A percentile compares a stretch with the other conserved stretches of the same genome.
phyloP scores from a whole-genome alignment of 2,329 filamentous ascomycete species.

The Aspergillus japonicus region DNA sequence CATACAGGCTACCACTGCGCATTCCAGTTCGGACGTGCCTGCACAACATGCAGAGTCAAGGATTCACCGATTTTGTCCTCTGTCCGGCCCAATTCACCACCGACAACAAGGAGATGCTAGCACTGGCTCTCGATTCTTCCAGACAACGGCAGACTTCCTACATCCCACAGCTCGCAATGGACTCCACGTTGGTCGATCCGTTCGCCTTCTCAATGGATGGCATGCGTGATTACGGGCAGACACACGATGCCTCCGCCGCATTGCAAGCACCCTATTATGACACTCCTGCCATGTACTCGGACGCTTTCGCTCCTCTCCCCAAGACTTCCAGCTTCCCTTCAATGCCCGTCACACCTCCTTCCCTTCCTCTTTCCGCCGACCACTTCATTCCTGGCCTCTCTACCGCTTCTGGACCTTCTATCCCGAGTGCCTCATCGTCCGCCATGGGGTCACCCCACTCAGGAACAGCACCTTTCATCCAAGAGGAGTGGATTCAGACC shows the following conservation, averaged over 20 bases:
- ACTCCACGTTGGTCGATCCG: constrained; percentile 32
- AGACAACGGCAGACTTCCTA: constrained; percentile 32
- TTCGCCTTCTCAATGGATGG: constrained; percentile 31
- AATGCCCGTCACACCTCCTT: constrained; percentile 36
- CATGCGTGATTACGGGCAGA: constrained; percentile 24
- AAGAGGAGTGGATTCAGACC: constrained; percentile 58
- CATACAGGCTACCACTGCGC: constrained; percentile 1
- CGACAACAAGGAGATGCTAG: constrained; percentile 29
- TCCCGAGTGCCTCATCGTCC: constrained; percentile 60
- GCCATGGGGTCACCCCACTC: constrained; percentile 67
- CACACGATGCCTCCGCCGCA: constrained; percentile 21
- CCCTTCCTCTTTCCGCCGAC: constrained; percentile 32
- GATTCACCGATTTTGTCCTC: constrained; percentile 23
- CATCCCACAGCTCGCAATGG: constrained; percentile 34
- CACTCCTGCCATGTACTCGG: constrained; percentile 25
- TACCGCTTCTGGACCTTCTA: constrained; percentile 60
- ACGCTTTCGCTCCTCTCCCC: constrained; percentile 26
- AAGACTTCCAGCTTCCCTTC: constrained; percentile 29
- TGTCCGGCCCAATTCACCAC: constrained; percentile 15
- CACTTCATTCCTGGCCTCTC: constrained; percentile 59
- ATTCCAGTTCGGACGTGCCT: constrained; percentile 10
- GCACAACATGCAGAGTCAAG: constrained; percentile 22
- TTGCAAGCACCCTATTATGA: constrained; percentile 32
- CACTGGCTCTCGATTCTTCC: constrained; percentile 33
- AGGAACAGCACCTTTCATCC: constrained; percentile 57